Evolutionary conservation across 345 rosid species (phyloP).

Genomic region (Rhizophora apiculata): DNA sequence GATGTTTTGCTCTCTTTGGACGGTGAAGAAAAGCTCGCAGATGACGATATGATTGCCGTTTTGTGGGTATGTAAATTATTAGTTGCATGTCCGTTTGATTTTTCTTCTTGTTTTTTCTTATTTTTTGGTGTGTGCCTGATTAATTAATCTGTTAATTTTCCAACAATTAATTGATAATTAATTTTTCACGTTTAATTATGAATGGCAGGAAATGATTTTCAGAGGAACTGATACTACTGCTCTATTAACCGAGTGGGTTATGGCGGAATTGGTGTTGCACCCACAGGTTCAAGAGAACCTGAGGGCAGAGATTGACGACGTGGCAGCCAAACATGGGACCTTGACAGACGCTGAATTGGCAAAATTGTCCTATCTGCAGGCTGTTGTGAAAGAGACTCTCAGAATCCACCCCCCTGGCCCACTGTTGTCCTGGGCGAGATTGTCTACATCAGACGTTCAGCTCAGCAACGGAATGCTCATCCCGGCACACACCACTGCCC

Average conservation of each 20-base stretch:
- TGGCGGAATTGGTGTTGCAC: constrained; percentile 77
- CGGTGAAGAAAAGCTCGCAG: constrained; percentile 65
- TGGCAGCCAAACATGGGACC: constrained; percentile 3
- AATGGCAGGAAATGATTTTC: constrained; percentile 76
- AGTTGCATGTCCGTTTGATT: too few species aligned
- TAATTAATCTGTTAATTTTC: too few species aligned
- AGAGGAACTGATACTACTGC: constrained; percentile 93
- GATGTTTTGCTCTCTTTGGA: constrained; percentile 74
- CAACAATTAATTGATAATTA: not conserved
- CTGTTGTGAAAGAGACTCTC: constrained; percentile 71
- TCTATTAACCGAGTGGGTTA: constrained; percentile 81
- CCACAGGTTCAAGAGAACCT: constrained; percentile 57
- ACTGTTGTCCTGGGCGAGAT: constrained; percentile 82
- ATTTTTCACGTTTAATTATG: not conserved
- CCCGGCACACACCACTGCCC: constrained; percentile 78
- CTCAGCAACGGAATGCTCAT: constrained; percentile 76
- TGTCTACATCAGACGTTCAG: constrained; percentile 73
- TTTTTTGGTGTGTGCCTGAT: too few species aligned
- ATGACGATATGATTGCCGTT: constrained; percentile 84
- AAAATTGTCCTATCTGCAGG: constrained; percentile 61
- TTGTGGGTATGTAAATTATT: constrained; percentile 57
- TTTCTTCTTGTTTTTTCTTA: too few species aligned
- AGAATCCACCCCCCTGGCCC: constrained; percentile 95
- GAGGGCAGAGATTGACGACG: constrained; percentile 33
- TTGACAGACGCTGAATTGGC: constrained; percentile 53